A percentile compares a stretch with the other conserved stretches of the same genome.
phyloP scores from a whole-genome alignment of 495 filamentous ascomycete genomes.

The Tuber borchii region DNA sequence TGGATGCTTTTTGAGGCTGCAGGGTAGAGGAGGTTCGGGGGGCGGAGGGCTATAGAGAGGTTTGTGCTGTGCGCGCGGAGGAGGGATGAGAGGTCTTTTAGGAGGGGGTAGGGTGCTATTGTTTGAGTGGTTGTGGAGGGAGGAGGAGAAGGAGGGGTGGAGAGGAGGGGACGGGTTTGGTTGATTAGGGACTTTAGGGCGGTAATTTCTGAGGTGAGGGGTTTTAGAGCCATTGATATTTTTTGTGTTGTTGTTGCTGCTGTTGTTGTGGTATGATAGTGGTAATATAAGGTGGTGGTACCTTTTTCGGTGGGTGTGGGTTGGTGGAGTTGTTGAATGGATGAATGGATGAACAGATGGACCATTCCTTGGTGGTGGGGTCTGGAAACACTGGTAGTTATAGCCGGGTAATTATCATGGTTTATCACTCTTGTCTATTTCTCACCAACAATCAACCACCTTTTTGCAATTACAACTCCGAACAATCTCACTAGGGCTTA shows the following conservation, averaged over 20 bases:
- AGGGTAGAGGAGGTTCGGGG: constrained; percentile 36
- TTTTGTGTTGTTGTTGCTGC: not conserved
- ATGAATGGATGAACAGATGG: not conserved
- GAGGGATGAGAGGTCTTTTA: constrained; percentile 14
- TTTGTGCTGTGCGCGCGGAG: constrained; percentile 38
- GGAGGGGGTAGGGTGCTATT: not conserved
- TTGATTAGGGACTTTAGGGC: not conserved
- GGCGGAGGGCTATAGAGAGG: constrained; percentile 38
- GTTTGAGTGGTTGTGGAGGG: not conserved
- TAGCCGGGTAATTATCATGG: not conserved
- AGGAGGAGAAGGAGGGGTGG: not conserved
- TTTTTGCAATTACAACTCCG: not conserved
- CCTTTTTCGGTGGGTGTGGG: not conserved
- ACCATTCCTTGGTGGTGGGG: not conserved
- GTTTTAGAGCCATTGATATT: not conserved
- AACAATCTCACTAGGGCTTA: too few species aligned
- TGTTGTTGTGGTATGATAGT: not conserved
- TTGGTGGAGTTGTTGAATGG: not conserved
- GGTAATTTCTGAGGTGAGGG: not conserved
- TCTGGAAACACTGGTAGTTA: not conserved
- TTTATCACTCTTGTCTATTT: not conserved
- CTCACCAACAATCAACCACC: not conserved
- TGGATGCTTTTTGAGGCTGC: constrained; percentile 29
- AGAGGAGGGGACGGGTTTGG: not conserved
- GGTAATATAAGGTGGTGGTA: not conserved